Percentiles rank a stretch among this genome's conserved stretches.
These are phyloP conservation scores for Solanum ahanhuiri DNA, from an alignment of 257 asterid genomes.

Conservation along the genomic window DNA sequence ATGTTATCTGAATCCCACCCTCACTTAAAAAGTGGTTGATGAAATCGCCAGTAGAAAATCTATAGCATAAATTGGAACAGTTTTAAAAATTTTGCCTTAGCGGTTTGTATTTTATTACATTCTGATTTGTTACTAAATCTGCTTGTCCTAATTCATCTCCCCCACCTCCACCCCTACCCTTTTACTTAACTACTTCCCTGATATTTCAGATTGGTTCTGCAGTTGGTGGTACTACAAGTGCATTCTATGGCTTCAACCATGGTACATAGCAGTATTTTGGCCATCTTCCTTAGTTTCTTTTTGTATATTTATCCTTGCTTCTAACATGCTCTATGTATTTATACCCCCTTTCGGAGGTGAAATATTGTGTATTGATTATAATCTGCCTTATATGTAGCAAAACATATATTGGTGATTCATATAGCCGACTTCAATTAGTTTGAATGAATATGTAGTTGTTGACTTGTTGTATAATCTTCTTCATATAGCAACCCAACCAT, in stretches of 20 bases:
- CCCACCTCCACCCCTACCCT: background rate
- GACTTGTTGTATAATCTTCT: too few species aligned
- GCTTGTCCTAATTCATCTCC: background rate
- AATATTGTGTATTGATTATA: background rate
- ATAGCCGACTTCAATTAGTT: too few species aligned
- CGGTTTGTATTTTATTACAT: background rate
- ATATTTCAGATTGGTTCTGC: slow-evolving; percentile 76
- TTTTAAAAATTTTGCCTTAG: background rate
- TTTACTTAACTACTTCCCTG: background rate
- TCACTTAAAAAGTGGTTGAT: background rate
- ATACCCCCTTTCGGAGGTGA: background rate
- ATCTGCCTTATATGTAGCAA: background rate
- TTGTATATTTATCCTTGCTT: background rate
- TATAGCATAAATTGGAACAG: background rate
- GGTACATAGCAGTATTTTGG: slow-evolving; percentile 25
- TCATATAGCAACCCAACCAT: too few species aligned
- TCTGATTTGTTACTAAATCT: background rate
- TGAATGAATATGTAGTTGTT: too few species aligned
- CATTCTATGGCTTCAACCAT: slow-evolving; percentile 69
- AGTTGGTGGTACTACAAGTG: slow-evolving; percentile 77
- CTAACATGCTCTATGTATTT: background rate
- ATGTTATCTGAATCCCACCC: background rate
- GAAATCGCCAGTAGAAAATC: background rate
- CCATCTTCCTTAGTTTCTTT: background rate
- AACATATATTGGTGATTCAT: background rate